These are phyloP conservation scores for Cyberlindnera meyerae DNA, from an alignment of 805 yeast species.

Conservation along the genomic window DNA sequence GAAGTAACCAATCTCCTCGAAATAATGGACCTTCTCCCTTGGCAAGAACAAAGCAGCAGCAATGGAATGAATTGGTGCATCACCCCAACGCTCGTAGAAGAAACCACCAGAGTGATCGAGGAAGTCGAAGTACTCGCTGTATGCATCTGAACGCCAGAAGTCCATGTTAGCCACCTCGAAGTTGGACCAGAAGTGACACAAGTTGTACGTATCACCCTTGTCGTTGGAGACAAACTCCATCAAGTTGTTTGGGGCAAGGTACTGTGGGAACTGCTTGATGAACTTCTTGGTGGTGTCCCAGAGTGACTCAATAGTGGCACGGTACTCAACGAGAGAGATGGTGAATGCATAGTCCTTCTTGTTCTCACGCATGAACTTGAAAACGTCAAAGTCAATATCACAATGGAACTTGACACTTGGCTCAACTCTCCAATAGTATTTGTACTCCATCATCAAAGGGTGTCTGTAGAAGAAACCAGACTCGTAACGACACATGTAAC, in stretches of 20 bases:
- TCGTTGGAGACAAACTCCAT: slow-evolving; percentile 69
- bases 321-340: slow-evolving; percentile 71
- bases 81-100: slow-evolving; percentile 93
- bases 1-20: slow-evolving; percentile 79
- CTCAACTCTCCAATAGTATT: slow-evolving; percentile 94
- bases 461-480: slow-evolving; percentile 87
- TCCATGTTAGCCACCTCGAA: slow-evolving; percentile 75
- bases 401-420: slow-evolving; percentile 79
- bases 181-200: slow-evolving; percentile 90
- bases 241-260: slow-evolving; percentile 55
- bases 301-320: slow-evolving; percentile 65
- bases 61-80: slow-evolving; percentile 87
- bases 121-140: slow-evolving; percentile 62
- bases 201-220: slow-evolving; percentile 65
- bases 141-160: slow-evolving; percentile 72
- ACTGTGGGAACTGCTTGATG: slow-evolving; percentile 54
- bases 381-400: slow-evolving; percentile 76
- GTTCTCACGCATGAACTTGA: slow-evolving; percentile 78
- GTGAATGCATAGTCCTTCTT: slow-evolving; percentile 73
- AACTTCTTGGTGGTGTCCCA: slow-evolving; percentile 71
- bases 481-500: slow-evolving; percentile 92
- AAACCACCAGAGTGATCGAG: slow-evolving; percentile 86
- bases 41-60: slow-evolving; percentile 78
- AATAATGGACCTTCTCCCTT: slow-evolving; percentile 68
- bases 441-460: slow-evolving; percentile 67